phyloP scores from a whole-genome alignment of 2,329 filamentous ascomycete species.

The Arthrobotrys entomopaga region DNA sequence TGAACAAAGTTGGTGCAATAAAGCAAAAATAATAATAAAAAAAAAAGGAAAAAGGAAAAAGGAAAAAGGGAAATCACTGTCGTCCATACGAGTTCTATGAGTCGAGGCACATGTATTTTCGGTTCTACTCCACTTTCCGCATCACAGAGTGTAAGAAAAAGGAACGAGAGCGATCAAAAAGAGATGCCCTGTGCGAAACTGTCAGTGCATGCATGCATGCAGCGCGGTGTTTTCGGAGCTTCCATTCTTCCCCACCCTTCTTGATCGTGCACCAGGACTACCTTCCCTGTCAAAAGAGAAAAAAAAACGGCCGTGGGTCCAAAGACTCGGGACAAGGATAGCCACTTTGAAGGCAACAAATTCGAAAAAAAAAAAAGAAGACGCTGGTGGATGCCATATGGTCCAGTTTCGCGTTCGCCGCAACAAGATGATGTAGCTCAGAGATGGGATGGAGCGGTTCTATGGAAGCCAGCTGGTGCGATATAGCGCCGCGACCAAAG shows the following conservation, averaged over 20 bases:
- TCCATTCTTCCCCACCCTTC: constrained; percentile 35
- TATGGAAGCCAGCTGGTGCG: constrained; percentile 43
- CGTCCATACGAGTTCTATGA: constrained; percentile 4
- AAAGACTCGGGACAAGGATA: constrained; percentile 33
- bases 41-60: constrained; percentile 33
- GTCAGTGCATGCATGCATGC: constrained; percentile 38
- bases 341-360: constrained; percentile 21
- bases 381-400: constrained; percentile 7
- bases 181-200: constrained; percentile 33
- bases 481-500: constrained; percentile 52
- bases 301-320: constrained; percentile 23
- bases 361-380: constrained; percentile 5
- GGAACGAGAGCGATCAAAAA: constrained; percentile 12
- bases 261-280: constrained; percentile 24
- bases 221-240: constrained; percentile 46
- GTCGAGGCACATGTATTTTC: constrained; percentile 23
- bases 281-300: constrained; percentile 31
- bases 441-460: constrained; percentile 37
- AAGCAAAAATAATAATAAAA: too few species aligned
- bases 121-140: constrained; percentile 15
- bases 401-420: constrained; percentile 9
- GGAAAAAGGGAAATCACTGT: neutral
- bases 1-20: constrained; percentile 5
- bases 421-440: constrained; percentile 42
- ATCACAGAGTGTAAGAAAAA: constrained; percentile 9